These are phyloP conservation scores for Wickerhamomyces canadensis DNA, from an alignment of 805 yeast genomes.

Conservation along the genomic window DNA sequence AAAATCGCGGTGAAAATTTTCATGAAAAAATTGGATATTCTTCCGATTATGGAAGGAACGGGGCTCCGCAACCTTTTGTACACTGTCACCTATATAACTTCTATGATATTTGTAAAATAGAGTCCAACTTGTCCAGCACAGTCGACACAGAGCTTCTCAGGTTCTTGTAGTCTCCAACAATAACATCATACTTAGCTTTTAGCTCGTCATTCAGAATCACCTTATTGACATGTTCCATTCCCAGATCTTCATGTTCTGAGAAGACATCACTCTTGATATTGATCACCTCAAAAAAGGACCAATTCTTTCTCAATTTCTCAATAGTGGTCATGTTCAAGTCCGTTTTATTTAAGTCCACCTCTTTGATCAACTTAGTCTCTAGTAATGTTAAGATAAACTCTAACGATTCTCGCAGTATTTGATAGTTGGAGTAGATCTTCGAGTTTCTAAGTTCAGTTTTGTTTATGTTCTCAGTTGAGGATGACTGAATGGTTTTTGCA, in stretches of 20 bases:
- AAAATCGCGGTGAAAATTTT: too few species aligned
- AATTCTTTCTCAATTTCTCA: conserved; percentile 29
- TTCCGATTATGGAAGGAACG: too few species aligned
- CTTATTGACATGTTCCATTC: conserved; percentile 9
- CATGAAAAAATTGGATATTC: too few species aligned
- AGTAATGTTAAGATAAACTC: conserved; percentile 27
- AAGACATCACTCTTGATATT: conserved; percentile 18
- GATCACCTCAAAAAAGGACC: conserved; percentile 36
- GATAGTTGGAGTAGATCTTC: conserved; percentile 28
- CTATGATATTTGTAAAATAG: conserved; percentile 3
- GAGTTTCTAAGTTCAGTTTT: conserved; percentile 19
- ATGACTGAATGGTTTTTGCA: conserved; percentile 3
- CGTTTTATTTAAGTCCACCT: conserved; percentile 20
- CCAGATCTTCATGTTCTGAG: conserved; percentile 4
- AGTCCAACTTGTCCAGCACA: conserved; percentile 4
- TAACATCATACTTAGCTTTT: conserved; percentile 6
- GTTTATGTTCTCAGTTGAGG: conserved; percentile 9
- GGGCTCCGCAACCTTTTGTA: conserved; percentile 1
- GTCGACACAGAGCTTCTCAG: conserved; percentile 1
- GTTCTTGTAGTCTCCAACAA: conserved; percentile 8
- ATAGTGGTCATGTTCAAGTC: conserved; percentile 23
- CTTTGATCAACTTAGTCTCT: conserved; percentile 10
- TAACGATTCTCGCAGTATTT: conserved; percentile 32
- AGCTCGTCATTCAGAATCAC: conserved; percentile 19
- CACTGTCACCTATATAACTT: too few species aligned